Base-by-base conservation (phyloP, 305 asterid species). In the Fraxinus velutina region DNA sequence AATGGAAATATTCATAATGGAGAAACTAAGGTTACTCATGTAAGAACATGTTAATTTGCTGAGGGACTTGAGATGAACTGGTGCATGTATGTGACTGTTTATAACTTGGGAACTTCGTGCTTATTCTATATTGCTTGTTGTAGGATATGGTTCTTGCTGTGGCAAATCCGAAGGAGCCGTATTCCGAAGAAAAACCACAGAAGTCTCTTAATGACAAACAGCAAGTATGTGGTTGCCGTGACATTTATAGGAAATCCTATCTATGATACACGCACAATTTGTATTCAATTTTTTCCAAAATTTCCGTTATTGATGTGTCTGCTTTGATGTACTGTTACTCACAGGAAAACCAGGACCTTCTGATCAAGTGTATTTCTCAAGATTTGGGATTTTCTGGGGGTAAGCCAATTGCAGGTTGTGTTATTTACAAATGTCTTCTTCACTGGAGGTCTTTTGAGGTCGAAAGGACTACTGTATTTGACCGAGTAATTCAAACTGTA, bases 401-500 rank as follows among this genome's bases (percentile, higher is more conserved):
- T 88, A 96, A 94, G 84, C 98, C 99, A 47, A 89, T 94, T 71
- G 97, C 98, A 39, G 99, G 98, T 82, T 94, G 98, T 90, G 88
- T 96, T 81, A 92, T 96, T 80, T 96, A 96, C 91, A 96, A 96
- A 89, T 88, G 98, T 89, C 98, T 96, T 86, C 98, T 93, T 72
- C 99, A 96, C 81, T 96, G 99, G 99, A 93, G 99, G 86, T 94
- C 98, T 85, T 96, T 94, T 84, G 99, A 96, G 92, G 99, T 96
- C 75, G 99, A 96, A 89, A 93, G 98, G 84, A 96, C 99, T 76
- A 90, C 86, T 47, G 98, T 96, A 74, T 96, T 96, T 88, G 99
- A 96, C 88, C 93, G 98, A 62, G 91, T 96, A 78, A 96, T 96
- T 83, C 97, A 94, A 85, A 85, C 95, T 17, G 84, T 96, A 73